Evolutionary conservation across 2,329 filamentous ascomycete genomes (phyloP).

Genomic region (Ophiostoma pallidulum): DNA sequence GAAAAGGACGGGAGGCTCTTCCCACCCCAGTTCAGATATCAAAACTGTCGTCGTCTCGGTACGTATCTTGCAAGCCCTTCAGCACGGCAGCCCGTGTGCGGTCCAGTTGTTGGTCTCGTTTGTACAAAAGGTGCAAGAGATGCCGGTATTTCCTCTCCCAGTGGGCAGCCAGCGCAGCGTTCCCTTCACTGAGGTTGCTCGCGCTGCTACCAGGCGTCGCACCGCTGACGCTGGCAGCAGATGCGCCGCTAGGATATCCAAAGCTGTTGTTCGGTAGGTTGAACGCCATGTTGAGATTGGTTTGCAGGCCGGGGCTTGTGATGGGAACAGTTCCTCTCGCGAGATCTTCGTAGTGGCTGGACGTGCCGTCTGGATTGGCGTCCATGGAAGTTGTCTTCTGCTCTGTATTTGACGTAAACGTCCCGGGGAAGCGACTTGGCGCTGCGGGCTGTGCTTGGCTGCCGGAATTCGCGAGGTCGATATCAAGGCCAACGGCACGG

Average conservation of each 20-base stretch:
- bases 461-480: conserved; percentile 11
- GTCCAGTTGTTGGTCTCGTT: conserved; percentile 44
- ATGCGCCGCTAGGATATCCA: conserved; percentile 3
- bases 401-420: not conserved
- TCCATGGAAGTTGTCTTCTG: not conserved
- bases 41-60: not conserved
- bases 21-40: too few species aligned
- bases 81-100: conserved; percentile 36
- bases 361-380: not conserved
- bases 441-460: conserved; percentile 3
- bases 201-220: not conserved
- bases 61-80: conserved; percentile 23
- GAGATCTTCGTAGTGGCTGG: not conserved
- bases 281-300: not conserved
- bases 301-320: not conserved
- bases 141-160: conserved; percentile 48
- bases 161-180: conserved; percentile 25
- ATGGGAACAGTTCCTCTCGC: not conserved
- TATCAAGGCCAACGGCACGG: conserved; percentile 13
- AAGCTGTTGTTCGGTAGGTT: not conserved
- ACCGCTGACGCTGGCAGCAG: not conserved
- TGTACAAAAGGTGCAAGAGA: conserved; percentile 49
- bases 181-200: conserved; percentile 2
- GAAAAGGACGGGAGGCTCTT: too few species aligned
- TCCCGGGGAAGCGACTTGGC: conserved; percentile 9